Percentiles rank a stretch among this genome's conserved stretches.
These are phyloP conservation scores for Parmelia sp. DNA, from an alignment of 495 filamentous ascomycete genomes.

Conservation along the genomic window DNA sequence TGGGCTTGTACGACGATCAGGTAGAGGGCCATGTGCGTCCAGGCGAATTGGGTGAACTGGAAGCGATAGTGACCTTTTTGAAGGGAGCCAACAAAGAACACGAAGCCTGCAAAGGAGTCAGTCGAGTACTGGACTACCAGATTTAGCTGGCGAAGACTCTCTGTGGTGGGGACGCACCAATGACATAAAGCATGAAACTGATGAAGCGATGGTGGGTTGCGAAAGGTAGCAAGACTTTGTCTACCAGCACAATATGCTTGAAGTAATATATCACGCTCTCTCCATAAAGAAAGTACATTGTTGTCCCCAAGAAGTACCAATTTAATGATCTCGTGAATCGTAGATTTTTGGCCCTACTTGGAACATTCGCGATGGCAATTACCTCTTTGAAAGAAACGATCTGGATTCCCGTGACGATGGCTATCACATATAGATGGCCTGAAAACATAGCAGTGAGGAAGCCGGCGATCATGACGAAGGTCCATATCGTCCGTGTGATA, in stretches of 20 bases:
- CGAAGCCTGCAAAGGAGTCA: conserved; percentile 62
- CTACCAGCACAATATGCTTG: conserved; percentile 95
- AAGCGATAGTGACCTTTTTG: conserved; percentile 94
- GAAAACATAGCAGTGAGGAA: conserved; percentile 91
- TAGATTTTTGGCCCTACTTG: conserved; percentile 81
- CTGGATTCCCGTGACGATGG: conserved; percentile 84
- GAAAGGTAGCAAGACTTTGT: conserved; percentile 83
- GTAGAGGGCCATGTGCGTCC: conserved; percentile 99
- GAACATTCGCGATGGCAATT: conserved; percentile 93
- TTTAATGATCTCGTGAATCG: conserved; percentile 93
- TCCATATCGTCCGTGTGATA: conserved; percentile 97
- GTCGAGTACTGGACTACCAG: not conserved
- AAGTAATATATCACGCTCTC: conserved; percentile 99
- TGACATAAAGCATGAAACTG: conserved; percentile 93
- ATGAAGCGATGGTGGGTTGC: conserved; percentile 98
- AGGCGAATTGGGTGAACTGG: conserved; percentile 98
- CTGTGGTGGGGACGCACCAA: conserved; percentile 56
- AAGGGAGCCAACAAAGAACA: conserved; percentile 96
- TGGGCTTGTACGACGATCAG: conserved; percentile 97
- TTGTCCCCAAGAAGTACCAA: conserved; percentile 98
- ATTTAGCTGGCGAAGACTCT: too few species aligned
- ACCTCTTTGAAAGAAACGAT: conserved; percentile 99
- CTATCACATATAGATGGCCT: conserved; percentile 95
- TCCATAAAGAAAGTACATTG: conserved; percentile 98
- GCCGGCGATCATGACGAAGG: conserved; percentile 87